These are phyloP conservation scores for Apiotrichum siamense DNA, from an alignment of 1,284 basidiomycete species.

Conservation along the genomic window DNA sequence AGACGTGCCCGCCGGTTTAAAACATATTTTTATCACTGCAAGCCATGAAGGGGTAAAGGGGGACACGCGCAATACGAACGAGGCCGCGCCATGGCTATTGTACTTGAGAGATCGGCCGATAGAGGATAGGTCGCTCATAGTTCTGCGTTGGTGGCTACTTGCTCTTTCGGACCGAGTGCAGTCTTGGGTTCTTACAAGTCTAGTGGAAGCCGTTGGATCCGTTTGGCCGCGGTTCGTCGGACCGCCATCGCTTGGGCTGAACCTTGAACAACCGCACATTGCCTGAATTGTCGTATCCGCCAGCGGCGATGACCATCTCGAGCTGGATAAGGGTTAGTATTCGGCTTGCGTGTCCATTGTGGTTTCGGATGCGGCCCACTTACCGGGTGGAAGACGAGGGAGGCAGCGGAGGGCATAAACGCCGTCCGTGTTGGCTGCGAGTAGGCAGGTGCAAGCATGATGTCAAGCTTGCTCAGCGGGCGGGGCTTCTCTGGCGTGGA, in stretches of 20 bases:
- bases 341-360: background rate
- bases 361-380: conserved; percentile 8
- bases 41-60: no score
- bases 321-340: conserved; percentile 16
- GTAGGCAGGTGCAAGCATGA: conserved; percentile 32
- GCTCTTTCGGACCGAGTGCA: background rate
- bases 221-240: conserved; percentile 5
- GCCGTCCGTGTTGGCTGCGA: conserved; percentile 18
- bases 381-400: conserved; percentile 47
- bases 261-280: conserved; percentile 41
- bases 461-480: conserved; percentile 32
- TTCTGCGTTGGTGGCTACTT: no score
- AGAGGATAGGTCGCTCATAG: no score
- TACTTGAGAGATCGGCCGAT: no score
- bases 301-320: conserved; percentile 45
- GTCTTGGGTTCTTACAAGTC: background rate
- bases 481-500: conserved; percentile 31
- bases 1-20: no score
- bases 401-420: conserved; percentile 40
- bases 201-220: conserved; percentile 6
- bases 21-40: no score
- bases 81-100: no score
- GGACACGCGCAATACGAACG: no score
- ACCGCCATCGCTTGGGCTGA: conserved; percentile 11
- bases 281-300: conserved; percentile 43